Evolutionary conservation across 768 basidiomycete genomes (phyloP).

Genomic region (Lactarius tabidus): DNA sequence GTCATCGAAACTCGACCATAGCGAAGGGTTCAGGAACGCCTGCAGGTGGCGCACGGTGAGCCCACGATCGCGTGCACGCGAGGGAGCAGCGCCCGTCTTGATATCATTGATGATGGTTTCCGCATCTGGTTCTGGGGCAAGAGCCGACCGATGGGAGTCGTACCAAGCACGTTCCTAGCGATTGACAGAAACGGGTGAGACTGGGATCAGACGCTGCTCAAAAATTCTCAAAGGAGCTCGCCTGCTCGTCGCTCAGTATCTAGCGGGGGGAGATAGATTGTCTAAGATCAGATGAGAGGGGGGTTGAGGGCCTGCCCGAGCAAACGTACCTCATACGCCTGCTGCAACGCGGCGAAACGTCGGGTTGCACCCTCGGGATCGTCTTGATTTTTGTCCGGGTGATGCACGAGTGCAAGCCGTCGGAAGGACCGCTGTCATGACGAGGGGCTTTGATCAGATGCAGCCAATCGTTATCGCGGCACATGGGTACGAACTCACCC

Average conservation of each 20-base stretch:
- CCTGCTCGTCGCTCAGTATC: constrained; percentile 95
- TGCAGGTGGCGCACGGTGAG: constrained; percentile 77
- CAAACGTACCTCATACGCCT: constrained; percentile 84
- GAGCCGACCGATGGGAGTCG: constrained; percentile 82
- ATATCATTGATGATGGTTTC: constrained; percentile 84
- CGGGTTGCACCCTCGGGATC: constrained; percentile 83
- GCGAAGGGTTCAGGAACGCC: constrained; percentile 73
- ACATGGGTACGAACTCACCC: constrained; percentile 41
- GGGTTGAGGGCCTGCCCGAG: background rate
- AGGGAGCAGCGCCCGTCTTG: constrained; percentile 57
- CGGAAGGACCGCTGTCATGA: constrained; percentile 69
- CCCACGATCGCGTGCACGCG: constrained; percentile 61
- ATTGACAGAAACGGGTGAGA: constrained; percentile 2
- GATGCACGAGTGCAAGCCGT: constrained; percentile 76
- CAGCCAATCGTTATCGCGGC: background rate
- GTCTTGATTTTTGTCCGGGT: constrained; percentile 84
- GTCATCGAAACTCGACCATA: constrained; percentile 66
- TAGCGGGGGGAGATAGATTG: constrained; percentile 31
- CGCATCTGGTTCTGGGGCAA: constrained; percentile 78
- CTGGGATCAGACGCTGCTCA: background rate
- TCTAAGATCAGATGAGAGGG: background rate
- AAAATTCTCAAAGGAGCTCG: constrained; percentile 35
- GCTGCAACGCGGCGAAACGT: constrained; percentile 83
- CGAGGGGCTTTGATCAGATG: constrained; percentile 14
- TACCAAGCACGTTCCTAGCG: constrained; percentile 95